These are phyloP conservation scores for Kodamaea nitidulidarum DNA, from an alignment of 805 yeast genomes.

Conservation along the genomic window DNA sequence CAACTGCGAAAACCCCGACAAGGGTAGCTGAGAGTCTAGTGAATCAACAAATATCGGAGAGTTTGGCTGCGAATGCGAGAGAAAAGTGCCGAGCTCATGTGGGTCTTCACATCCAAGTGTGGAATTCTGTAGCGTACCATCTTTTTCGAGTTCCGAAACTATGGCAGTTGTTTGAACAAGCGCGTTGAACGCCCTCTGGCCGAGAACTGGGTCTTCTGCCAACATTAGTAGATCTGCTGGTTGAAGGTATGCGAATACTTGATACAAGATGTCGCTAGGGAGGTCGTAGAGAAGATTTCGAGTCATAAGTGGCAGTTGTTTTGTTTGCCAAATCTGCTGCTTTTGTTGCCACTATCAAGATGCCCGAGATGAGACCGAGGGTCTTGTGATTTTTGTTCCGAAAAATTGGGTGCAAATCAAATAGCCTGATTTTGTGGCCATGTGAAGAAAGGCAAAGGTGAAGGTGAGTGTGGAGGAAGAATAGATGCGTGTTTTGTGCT, in stretches of 20 bases:
- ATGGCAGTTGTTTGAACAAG: not conserved
- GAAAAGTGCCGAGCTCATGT: no score
- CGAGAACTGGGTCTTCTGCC: not conserved
- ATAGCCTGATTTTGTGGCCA: not conserved
- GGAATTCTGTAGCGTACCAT: not conserved
- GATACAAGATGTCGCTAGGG: not conserved
- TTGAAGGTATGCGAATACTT: not conserved
- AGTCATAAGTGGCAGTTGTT: not conserved
- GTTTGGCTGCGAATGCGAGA: no score
- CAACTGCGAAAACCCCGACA: not conserved
- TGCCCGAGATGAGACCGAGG: slow-evolving; percentile 1
- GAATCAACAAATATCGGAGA: no score
- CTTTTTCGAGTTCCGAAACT: not conserved
- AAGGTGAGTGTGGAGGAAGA: not conserved
- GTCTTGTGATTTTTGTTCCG: not conserved
- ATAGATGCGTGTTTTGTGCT: no score
- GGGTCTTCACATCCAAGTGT: not conserved
- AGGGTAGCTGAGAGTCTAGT: no score
- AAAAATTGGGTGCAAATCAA: not conserved
- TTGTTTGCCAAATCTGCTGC: not conserved
- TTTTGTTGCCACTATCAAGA: not conserved
- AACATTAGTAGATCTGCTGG: not conserved
- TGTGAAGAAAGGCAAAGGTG: not conserved
- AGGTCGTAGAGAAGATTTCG: not conserved
- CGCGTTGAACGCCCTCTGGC: not conserved